Base-by-base conservation (phyloP, 805 yeast genomes). In the Metschnikowia cubensis region DNA sequence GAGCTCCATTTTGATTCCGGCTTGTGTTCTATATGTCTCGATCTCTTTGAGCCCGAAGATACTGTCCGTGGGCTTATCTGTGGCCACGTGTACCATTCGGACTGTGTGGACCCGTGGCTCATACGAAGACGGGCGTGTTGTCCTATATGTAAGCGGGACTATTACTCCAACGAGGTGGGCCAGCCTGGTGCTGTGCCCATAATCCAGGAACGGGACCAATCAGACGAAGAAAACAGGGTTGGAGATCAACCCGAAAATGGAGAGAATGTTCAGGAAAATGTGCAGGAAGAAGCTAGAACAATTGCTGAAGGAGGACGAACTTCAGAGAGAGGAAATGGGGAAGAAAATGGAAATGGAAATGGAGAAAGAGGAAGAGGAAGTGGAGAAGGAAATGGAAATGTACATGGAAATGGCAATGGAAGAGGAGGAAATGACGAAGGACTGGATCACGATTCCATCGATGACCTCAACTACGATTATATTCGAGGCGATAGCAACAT, bases 41-140 rank as follows among this genome's bases (percentile, higher is more conserved):
- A 87, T 37, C 64, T 70, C 4, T 74, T 85, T 48, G 85, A 81
- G 54, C 77, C 77, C 45, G 82, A 76, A 13, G 89, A 85, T 47
- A 62, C 65, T 1, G 89, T 88, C 1, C 78, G 96, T 45, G 89
- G 89, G 0, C 73, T 89, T 40, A 71, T 86, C 10, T 88, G 96
- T 68, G 89, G 90, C 3, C 96, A 88, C 66, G 89, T 85, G 2
- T 88, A 83, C 75, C 96, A 88, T 61, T 74, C 83, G 20, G 84
- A 77, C 15, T 88, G 96, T 66, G 76, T 89, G 47, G 89, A 85
- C 55, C 91, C 91, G 1, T 88, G 96, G 96, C 70, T 88, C 42
- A 83, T 81, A 2, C 79, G 80, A 54, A 72, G 92, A 56, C 76
- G 85, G 42, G 91, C 90, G 0, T 84, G 88, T 58, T 88, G 96